Base-by-base conservation (phyloP, 164 flowering plant species). In the Malania oleifera region DNA sequence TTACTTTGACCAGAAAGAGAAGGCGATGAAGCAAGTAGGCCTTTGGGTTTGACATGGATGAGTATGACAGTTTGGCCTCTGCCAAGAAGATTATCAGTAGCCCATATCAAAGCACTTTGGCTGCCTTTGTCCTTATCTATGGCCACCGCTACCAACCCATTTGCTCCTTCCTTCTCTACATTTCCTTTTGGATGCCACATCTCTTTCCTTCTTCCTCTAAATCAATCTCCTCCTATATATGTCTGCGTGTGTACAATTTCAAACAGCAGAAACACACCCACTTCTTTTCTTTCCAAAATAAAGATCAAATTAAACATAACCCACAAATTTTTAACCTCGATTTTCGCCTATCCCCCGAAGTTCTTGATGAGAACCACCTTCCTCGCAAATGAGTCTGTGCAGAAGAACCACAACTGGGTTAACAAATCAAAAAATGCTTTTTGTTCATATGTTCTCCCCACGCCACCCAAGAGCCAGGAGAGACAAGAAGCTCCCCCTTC, bases 91-190 rank as follows among this genome's bases (percentile, higher is more conserved):
- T 27, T 5, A 18, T 52, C 55, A 1, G 23, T 31, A 7, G 55
- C 55, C 55, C 55, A 52, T 52, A 13, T 52, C 12, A 52, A 22
- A 17, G 55, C 55, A 52, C 27, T 52, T 18, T 27, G 55, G 38
- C 55, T 52, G 20, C 55, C 19, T 19, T 28, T 52, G 37, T 52
- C 55, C 37, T 31, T 52, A 37, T 52, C 55, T 52, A 52, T 31
- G n/a, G 37, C 55, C 55, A 52, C 55, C 3, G 55, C 55, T 37
- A 52, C 55, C 55, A 19, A 52, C 34, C 55, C 55, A 2, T 15
- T 27, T 19, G 55, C 0, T 18, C 55, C 55, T 26, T 52, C 55
- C 55, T 28, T 52, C 55, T 52, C 22, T 26, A 13, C 37, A 3
- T 5, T 14, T 3, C 37, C 37, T 28, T 5, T 46, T 46, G 50